Evolutionary conservation across 2,329 filamentous ascomycete genomes (phyloP).

Genomic region (Exophiala aquamarina): DNA sequence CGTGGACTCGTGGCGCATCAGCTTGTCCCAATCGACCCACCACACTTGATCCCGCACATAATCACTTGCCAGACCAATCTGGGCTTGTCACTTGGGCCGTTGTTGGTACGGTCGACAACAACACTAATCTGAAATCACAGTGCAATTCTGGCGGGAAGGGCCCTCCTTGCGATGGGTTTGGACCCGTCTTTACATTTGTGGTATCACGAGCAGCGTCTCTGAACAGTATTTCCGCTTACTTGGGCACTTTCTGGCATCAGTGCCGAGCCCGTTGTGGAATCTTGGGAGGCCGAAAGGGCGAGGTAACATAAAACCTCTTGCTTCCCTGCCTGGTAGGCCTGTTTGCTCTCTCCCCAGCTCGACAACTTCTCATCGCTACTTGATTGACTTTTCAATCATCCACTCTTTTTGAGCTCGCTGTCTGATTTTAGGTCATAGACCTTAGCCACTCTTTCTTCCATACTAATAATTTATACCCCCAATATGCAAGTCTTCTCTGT

Average conservation of each 20-base stretch:
- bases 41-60: no score
- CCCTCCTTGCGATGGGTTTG: no score
- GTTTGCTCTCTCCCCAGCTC: conserved; percentile 15
- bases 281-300: neutral
- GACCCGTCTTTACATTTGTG: no score
- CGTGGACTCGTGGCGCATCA: conserved; percentile 2
- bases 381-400: conserved; percentile 30
- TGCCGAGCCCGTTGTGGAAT: neutral
- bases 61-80: neutral
- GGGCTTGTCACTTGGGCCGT: neutral
- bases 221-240: no score
- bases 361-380: conserved; percentile 10
- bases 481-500: conserved; percentile 25
- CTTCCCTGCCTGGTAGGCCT: conserved; percentile 6
- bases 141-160: no score
- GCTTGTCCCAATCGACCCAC: neutral
- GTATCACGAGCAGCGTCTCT: no score
- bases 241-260: no score
- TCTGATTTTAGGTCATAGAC: conserved; percentile 23
- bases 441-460: conserved; percentile 28
- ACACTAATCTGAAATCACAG: neutral
- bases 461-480: conserved; percentile 8
- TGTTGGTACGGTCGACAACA: no score
- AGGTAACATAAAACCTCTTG: conserved; percentile 19
- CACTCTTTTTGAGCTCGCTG: conserved; percentile 26